These are phyloP conservation scores for Komagataella pastoris DNA, from an alignment of 805 yeast species.

Conservation along the genomic window DNA sequence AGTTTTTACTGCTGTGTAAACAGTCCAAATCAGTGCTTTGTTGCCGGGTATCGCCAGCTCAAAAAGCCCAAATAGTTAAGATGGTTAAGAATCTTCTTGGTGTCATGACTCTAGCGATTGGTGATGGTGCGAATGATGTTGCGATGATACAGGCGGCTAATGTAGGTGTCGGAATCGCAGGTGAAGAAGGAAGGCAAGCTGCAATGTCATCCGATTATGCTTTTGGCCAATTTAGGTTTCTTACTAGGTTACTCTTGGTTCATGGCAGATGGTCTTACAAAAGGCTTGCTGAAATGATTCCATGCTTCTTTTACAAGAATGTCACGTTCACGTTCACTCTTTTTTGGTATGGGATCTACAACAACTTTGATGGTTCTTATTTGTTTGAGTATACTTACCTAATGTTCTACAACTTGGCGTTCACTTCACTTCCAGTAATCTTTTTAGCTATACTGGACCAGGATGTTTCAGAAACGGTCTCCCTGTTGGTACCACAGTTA, in stretches of 20 bases:
- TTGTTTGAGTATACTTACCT: constrained; percentile 66
- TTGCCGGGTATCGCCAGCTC: constrained; percentile 77
- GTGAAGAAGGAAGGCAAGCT: constrained; percentile 80
- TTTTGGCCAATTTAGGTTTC: constrained; percentile 63
- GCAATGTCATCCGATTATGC: constrained; percentile 82
- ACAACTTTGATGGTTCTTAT: constrained; percentile 63
- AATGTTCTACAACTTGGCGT: constrained; percentile 70
- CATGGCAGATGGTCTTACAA: constrained; percentile 82
- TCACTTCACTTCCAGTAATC: constrained; percentile 70
- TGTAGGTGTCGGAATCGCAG: constrained; percentile 79
- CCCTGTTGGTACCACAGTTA: constrained; percentile 57
- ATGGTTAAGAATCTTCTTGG: constrained; percentile 49
- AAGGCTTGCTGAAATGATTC: constrained; percentile 65
- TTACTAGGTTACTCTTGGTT: constrained; percentile 50
- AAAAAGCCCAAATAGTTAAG: constrained; percentile 63
- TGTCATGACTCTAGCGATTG: constrained; percentile 72
- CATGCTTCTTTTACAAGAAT: constrained; percentile 69
- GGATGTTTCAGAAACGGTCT: constrained; percentile 54
- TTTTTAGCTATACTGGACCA: constrained; percentile 64
- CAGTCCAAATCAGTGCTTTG: constrained; percentile 70
- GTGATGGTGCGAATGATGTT: constrained; percentile 82
- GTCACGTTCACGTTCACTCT: constrained; percentile 59
- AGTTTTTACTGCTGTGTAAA: constrained; percentile 60
- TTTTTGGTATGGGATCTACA: constrained; percentile 67
- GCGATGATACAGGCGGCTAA: constrained; percentile 84